phyloP scores from a whole-genome alignment of 2,329 filamentous ascomycete genomes.

The Fusarium sp. region DNA sequence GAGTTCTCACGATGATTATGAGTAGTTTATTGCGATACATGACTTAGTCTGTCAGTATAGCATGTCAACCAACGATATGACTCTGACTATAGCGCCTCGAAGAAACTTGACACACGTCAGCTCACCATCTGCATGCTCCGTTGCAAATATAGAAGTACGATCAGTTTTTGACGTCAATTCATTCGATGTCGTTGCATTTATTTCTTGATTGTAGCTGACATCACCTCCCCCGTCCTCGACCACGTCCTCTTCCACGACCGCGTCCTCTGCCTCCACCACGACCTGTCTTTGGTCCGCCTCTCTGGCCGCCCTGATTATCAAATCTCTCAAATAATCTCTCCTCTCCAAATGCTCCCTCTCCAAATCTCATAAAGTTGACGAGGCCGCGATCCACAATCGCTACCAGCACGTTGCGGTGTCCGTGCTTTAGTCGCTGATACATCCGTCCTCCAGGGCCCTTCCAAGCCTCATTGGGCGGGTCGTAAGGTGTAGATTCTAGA shows the following conservation, averaged over 20 bases:
- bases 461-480: constrained; percentile 61
- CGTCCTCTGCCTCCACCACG: constrained; percentile 52
- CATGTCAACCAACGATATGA: constrained; percentile 2
- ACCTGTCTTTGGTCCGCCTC: constrained; percentile 55
- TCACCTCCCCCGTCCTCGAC: constrained; percentile 38
- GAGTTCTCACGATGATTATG: not conserved
- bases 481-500: constrained; percentile 77
- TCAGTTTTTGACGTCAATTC: constrained; percentile 5
- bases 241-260: constrained; percentile 42
- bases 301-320: constrained; percentile 53
- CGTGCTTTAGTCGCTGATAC: constrained; percentile 85
- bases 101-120: constrained; percentile 9
- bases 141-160: not conserved
- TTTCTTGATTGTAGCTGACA: constrained; percentile 28
- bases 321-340: constrained; percentile 76
- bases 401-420: constrained; percentile 83
- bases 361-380: constrained; percentile 85
- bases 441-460: constrained; percentile 62
- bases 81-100: not conserved
- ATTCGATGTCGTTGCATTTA: constrained; percentile 20
- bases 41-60: not conserved
- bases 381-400: constrained; percentile 92
- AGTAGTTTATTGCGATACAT: not conserved
- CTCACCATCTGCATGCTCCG: constrained; percentile 1
- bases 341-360: constrained; percentile 81